Conservation (phyloP, 2,329 filamentous ascomycete species). For the Cadophora gregata region DNA sequence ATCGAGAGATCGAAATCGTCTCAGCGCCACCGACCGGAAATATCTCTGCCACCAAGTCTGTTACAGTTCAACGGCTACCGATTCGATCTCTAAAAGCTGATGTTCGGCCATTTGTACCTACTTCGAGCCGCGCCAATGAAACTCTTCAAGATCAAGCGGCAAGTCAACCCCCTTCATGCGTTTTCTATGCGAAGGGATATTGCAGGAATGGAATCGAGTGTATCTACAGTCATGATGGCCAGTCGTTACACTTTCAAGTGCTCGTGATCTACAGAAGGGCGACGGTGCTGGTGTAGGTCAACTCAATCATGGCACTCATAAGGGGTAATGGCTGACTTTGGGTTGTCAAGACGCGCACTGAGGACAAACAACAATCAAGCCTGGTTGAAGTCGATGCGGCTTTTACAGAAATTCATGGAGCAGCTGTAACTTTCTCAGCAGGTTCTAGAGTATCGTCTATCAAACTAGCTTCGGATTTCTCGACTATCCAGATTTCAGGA, state of each 20-base stretch:
- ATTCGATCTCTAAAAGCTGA: background rate
- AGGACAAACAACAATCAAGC: background rate
- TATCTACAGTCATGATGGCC: background rate
- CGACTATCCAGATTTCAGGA: slow-evolving; percentile 23
- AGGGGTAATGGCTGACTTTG: background rate
- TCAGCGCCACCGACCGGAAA: background rate
- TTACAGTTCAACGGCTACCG: background rate
- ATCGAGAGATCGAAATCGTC: background rate
- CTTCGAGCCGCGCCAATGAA: background rate
- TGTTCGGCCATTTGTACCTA: background rate
- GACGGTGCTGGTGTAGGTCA: background rate
- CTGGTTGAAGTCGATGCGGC: background rate
- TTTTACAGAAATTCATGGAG: slow-evolving; percentile 8
- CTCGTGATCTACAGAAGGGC: background rate
- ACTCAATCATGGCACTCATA: background rate
- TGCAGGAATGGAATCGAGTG: background rate
- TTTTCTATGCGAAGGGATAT: background rate
- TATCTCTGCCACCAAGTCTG: background rate
- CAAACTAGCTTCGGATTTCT: slow-evolving; percentile 25
- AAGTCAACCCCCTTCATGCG: background rate
- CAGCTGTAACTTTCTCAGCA: slow-evolving; percentile 19
- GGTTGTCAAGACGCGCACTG: background rate
- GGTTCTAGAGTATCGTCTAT: slow-evolving; percentile 20
- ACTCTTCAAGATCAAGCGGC: background rate
- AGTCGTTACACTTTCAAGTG: background rate